These are phyloP conservation scores for Phytophthora brassicae DNA, from an alignment of 352 stramenopile genomes.

Conservation along the genomic window DNA sequence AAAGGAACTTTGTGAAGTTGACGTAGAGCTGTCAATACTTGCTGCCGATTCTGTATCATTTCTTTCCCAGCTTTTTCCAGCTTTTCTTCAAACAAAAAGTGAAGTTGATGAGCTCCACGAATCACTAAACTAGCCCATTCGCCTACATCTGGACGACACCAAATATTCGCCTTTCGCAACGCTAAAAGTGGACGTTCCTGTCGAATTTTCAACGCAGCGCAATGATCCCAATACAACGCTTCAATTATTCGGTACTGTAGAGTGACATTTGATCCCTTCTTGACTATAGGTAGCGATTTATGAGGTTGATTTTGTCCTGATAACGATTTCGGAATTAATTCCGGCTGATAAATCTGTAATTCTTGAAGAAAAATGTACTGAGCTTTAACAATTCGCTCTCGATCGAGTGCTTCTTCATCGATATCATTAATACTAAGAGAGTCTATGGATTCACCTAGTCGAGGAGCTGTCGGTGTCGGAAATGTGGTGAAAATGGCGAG, in stretches of 20 bases:
- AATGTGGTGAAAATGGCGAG: constrained; percentile 53
- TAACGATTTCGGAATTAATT: constrained; percentile 24
- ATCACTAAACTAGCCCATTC: constrained; percentile 70
- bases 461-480: constrained; percentile 22
- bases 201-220: constrained; percentile 60
- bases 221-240: constrained; percentile 84
- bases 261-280: too few relatives aligned
- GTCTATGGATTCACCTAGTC: constrained; percentile 14
- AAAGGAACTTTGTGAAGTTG: constrained; percentile 57
- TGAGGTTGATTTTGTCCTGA: background rate
- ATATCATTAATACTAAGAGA: constrained; percentile 18
- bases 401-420: constrained; percentile 40
- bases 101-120: constrained; percentile 58
- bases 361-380: constrained; percentile 66
- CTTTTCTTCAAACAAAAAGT: constrained; percentile 71
- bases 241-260: constrained; percentile 46
- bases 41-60: constrained; percentile 46
- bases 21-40: constrained; percentile 51
- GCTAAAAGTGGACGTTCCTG: constrained; percentile 50
- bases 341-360: constrained; percentile 57
- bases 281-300: too few relatives aligned
- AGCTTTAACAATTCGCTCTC: constrained; percentile 49
- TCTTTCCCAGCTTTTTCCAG: constrained; percentile 58
- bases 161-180: constrained; percentile 54
- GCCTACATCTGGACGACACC: constrained; percentile 70